Conservation (phyloP, 768 basidiomycete species). For the Phaeotremella fagi region DNA sequence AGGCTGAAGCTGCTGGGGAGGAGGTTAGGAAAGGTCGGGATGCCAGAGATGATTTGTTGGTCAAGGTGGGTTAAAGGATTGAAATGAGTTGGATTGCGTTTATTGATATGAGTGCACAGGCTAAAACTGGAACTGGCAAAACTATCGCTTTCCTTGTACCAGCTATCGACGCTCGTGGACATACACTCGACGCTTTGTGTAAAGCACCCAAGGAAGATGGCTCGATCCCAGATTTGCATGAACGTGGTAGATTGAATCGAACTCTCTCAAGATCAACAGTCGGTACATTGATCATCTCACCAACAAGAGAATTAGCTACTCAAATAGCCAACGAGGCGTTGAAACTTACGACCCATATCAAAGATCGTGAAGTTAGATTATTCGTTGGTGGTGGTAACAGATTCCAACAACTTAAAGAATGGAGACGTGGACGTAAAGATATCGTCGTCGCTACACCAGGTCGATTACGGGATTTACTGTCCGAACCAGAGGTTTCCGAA, state of each 20-base stretch:
- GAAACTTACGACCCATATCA: conserved; percentile 60
- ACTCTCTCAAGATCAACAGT: conserved; percentile 52
- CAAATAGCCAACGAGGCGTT: conserved; percentile 82
- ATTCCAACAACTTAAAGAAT: conserved; percentile 62
- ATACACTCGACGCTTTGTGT: conserved; percentile 55
- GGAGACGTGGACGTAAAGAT: conserved; percentile 62
- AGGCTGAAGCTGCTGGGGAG: conserved; percentile 15
- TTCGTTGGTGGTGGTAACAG: conserved; percentile 74
- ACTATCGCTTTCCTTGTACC: conserved; percentile 83
- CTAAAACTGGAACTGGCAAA: conserved; percentile 85
- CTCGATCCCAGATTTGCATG: conserved; percentile 29
- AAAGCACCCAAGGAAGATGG: conserved; percentile 53
- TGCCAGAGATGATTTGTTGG: conserved; percentile 61
- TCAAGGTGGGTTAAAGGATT: conserved; percentile 53
- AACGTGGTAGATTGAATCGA: conserved; percentile 17
- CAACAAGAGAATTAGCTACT: conserved; percentile 82
- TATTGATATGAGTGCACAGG: conserved; percentile 37
- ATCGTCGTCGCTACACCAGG: conserved; percentile 90
- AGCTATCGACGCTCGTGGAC: conserved; percentile 70
- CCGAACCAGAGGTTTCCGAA: conserved; percentile 57
- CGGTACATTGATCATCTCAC: conserved; percentile 76
- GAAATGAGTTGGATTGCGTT: no score
- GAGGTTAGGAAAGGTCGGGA: not conserved
- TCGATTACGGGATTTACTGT: conserved; percentile 68
- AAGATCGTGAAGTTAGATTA: conserved; percentile 64